Evolutionary conservation across 371 early-diverging fungal genomes (phyloP), one percentile per base, ranked within the genome.

Genomic region (Zopfochytrium polystomum): DNA sequence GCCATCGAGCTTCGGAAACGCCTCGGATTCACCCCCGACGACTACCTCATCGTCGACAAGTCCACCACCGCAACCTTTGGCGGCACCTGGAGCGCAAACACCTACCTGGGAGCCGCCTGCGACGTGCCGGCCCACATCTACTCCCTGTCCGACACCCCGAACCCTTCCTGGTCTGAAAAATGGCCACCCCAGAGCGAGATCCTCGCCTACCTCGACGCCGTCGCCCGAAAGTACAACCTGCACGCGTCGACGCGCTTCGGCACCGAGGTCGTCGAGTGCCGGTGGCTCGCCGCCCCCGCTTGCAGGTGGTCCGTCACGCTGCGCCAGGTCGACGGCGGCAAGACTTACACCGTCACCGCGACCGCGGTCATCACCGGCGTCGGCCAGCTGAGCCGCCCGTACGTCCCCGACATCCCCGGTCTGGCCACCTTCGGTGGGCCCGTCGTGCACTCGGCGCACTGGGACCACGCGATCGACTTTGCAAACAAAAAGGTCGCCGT

Each of bases 51-150:
- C n/a, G n/a, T n/a, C n/a, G n/a, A n/a, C n/a, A n/a, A n/a, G n/a
- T n/a, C n/a, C n/a, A n/a, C n/a, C n/a, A n/a, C n/a, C n/a, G n/a
- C n/a, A n/a, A n/a, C n/a, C n/a, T 38, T 9, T 9, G 38, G 49
- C 49, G 23, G 38, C n/a, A n/a, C n/a, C n/a, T 38, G 38, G 38
- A n/a, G n/a, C 38, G 9, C 38, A 38, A 85, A 84, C 62, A 77
- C 70, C 0, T 84, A 84, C 50, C 83, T 81, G n/a, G 84, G 83
- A 0, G 74, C 74, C 29, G 81, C 78, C 18, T 80, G 82, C 55
- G 82, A 85, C 70, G 72, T 83, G 22, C 68, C 74, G 11, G 76
- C 79, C 2, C 78, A 81, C 65, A 62, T 77, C 27, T 83, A 81
- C 63, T 72, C 66, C 29, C 63, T 72, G 42, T 69, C 67, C 29